These are phyloP conservation scores for Mycena vitilis DNA, from an alignment of 768 basidiomycete species.

Conservation along the genomic window DNA sequence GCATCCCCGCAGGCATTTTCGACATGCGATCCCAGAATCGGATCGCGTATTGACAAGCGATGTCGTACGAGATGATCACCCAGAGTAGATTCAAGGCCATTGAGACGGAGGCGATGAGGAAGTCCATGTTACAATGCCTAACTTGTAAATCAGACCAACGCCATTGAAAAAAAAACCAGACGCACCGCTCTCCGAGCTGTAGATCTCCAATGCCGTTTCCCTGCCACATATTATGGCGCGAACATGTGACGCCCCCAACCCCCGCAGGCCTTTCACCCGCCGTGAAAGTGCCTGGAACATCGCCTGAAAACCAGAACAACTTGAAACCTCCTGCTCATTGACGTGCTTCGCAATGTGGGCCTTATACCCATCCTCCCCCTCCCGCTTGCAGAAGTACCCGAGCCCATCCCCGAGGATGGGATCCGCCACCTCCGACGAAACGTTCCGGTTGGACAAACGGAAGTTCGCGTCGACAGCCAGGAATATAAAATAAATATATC, in stretches of 20 bases:
- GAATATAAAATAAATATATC: too few species aligned
- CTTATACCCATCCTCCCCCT: too few species aligned
- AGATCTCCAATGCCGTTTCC: slow-evolving; percentile 32
- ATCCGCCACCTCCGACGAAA: too few species aligned
- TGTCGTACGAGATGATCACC: not conserved
- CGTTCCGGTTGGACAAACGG: too few species aligned
- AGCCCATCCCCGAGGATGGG: too few species aligned
- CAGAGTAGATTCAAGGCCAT: not conserved
- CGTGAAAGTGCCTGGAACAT: too few species aligned
- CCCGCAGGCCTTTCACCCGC: not conserved
- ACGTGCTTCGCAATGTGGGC: too few species aligned
- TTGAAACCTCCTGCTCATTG: too few species aligned
- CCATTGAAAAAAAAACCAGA: not conserved
- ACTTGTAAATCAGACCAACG: not conserved
- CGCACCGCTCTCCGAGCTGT: slow-evolving; percentile 35
- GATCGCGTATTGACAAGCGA: slow-evolving; percentile 1
- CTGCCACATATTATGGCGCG: slow-evolving; percentile 30
- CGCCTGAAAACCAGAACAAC: too few species aligned
- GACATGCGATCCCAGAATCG: not conserved
- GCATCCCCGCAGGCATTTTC: not conserved
- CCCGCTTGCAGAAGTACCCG: too few species aligned
- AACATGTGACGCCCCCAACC: slow-evolving; percentile 5
- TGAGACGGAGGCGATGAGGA: not conserved
- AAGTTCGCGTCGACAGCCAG: too few species aligned
- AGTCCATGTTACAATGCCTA: not conserved